These are phyloP conservation scores for Alisma plantagoaquatica DNA, from an alignment of 106 monocot genomes.

Conservation along the genomic window DNA sequence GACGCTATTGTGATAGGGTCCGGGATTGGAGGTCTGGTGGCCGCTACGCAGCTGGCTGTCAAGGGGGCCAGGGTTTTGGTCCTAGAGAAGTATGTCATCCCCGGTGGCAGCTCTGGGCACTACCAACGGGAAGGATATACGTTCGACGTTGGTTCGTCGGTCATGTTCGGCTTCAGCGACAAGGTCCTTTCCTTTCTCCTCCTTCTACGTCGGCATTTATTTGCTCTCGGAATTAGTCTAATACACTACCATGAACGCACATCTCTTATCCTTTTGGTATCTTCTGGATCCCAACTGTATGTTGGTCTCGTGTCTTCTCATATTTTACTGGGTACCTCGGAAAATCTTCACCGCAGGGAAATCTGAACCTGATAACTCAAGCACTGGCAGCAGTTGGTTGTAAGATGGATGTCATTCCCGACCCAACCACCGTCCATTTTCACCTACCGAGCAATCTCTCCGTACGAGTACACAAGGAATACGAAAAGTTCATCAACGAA, in stretches of 20 bases:
- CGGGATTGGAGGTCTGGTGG: constrained; percentile 92
- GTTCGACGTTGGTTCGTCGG: constrained; percentile 95
- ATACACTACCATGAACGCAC: too few species aligned
- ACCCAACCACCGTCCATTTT: constrained; percentile 90
- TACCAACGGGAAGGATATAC: constrained; percentile 83
- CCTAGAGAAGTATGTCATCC: constrained; percentile 95
- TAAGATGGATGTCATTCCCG: constrained; percentile 76
- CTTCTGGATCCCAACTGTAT: too few species aligned
- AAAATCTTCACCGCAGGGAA: too few species aligned
- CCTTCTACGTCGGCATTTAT: constrained; percentile 3
- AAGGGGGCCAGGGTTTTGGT: constrained; percentile 94
- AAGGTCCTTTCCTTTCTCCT: constrained; percentile 30
- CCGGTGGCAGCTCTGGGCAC: constrained; percentile 91
- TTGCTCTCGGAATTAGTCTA: too few species aligned
- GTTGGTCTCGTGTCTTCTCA: too few species aligned
- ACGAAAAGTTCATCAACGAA: constrained; percentile 47
- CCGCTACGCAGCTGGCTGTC: constrained; percentile 85
- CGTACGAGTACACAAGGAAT: constrained; percentile 72
- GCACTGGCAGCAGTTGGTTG: constrained; percentile 75
- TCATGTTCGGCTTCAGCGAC: constrained; percentile 98
- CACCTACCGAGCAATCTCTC: constrained; percentile 74
- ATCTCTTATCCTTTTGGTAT: too few species aligned
- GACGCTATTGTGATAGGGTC: constrained; percentile 96
- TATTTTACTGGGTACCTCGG: too few species aligned
- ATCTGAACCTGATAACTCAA: constrained; percentile 88